Evolutionary conservation across 192 early-diverging fungal genomes (phyloP), one percentile per base, ranked within the genome.

Genomic region (Dissophora globulifera): DNA sequence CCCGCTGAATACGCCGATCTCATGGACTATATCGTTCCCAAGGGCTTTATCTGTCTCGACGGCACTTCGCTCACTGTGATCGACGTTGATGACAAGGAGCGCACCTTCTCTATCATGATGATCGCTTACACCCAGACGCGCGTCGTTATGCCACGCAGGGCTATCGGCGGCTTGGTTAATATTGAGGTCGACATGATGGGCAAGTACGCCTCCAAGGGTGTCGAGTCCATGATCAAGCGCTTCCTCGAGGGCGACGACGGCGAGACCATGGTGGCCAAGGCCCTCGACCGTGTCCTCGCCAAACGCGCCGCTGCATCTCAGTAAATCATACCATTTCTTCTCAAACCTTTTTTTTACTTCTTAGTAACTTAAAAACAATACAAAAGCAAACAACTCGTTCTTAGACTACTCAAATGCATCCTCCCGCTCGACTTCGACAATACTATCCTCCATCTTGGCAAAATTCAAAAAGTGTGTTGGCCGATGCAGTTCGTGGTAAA

Each of bases 141-240:
- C 33, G 93, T 97, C 17, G 90, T 93, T 23, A 86, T 98, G 84
- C 88, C 94, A 7, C 64, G 45, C 10, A 91, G 93, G 79, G 67
- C 84, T 30, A 69, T 88, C 13, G 95, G 94, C 2, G 86, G 87
- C 51, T 78, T 78, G 55, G 93, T 98, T 55, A 99, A 99, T 76
- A 80, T 99, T 46, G 98, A 99, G 82, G 96, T 97, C 2, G 98
- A 99, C 69, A 95, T 97, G 90, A 84, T 99, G 69, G 95, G 93
- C 53, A 99, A 99, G 76, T 99, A 99, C 78, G 86, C 85, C 43
- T 82, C 83, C 54, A 86, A 82, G 49, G 80, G 79, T 40, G 86
- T 97, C 25, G 95, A 96, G 71, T 88, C 88, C 57, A 87, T 94
- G 42, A 88, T 95, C 19, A 79, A 84, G 69, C 84, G 83, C 48